Percentiles rank a stretch among this genome's conserved stretches.
phyloP scores from a whole-genome alignment of 1,139 yeast species.

The Torulaspora pretoriensis region DNA sequence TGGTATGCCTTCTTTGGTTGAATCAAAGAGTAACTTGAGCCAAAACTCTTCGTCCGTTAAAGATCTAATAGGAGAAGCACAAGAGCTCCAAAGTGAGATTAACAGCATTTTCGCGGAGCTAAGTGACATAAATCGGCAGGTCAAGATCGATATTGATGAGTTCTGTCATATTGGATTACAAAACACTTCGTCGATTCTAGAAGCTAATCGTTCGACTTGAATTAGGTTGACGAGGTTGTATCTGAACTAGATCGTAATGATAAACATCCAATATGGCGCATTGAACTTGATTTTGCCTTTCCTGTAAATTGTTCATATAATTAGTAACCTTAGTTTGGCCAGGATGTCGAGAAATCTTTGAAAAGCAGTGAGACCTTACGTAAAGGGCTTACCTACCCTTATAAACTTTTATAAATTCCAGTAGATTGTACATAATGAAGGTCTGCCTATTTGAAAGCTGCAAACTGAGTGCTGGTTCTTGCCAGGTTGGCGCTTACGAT shows the following conservation, averaged over 20 bases:
- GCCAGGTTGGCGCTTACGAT: conserved; percentile 32
- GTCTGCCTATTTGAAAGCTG: conserved; percentile 28
- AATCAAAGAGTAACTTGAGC: background rate
- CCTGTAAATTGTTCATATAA: too few relatives aligned
- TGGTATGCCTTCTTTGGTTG: background rate
- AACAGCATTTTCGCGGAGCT: conserved; percentile 21
- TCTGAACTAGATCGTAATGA: too few relatives aligned
- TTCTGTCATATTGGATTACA: conserved; percentile 26
- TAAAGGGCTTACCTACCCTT: background rate
- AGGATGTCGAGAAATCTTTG: too few relatives aligned
- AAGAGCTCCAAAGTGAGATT: conserved; percentile 28
- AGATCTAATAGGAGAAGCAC: conserved; percentile 17
- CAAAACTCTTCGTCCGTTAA: background rate
- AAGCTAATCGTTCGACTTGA: conserved; percentile 5
- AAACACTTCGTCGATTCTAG: conserved; percentile 5
- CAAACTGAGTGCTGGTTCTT: conserved; percentile 35
- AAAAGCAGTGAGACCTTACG: too few relatives aligned
- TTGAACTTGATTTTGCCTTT: too few relatives aligned
- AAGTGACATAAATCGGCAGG: conserved; percentile 24
- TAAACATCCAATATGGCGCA: too few relatives aligned
- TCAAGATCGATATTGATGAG: conserved; percentile 30
- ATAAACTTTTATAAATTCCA: background rate
- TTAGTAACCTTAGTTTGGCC: too few relatives aligned
- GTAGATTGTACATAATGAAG: background rate
- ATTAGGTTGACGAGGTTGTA: too few relatives aligned